Conservation (phyloP, 1,139 yeast species). For the Debaryomyces fabryi region DNA sequence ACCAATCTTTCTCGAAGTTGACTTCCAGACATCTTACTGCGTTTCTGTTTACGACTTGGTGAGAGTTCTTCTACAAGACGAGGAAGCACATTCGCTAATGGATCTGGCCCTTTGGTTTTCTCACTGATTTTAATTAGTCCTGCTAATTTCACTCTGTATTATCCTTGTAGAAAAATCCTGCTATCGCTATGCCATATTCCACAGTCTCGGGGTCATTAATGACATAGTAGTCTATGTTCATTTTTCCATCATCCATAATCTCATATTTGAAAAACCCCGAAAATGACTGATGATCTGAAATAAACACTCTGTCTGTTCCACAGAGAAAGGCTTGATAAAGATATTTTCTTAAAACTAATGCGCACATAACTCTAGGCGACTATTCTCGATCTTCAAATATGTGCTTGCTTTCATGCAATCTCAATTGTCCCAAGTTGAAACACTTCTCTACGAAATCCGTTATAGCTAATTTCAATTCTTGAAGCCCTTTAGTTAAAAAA, state of each 20-base stretch:
- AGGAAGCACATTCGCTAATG: slow-evolving; percentile 4
- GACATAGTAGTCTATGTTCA: slow-evolving; percentile 7
- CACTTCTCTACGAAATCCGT: not conserved
- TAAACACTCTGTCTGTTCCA: slow-evolving; percentile 10
- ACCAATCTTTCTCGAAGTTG: not conserved
- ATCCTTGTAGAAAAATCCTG: slow-evolving; percentile 8
- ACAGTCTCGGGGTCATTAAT: slow-evolving; percentile 10
- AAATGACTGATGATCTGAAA: slow-evolving; percentile 9
- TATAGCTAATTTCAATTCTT: slow-evolving; percentile 4
- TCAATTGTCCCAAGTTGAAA: not conserved
- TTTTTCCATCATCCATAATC: not conserved
- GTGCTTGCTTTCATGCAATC: not conserved
- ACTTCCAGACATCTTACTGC: slow-evolving; percentile 3
- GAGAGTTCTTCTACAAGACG: not conserved
- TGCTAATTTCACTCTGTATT: slow-evolving; percentile 1
- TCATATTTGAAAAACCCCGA: slow-evolving; percentile 2
- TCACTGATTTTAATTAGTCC: not conserved
- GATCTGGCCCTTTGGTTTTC: slow-evolving; percentile 4
- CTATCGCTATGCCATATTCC: slow-evolving; percentile 8
- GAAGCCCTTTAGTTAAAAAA: slow-evolving; percentile 5
- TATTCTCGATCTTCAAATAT: not conserved
- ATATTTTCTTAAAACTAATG: slow-evolving; percentile 8
- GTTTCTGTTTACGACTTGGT: not conserved
- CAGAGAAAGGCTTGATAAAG: slow-evolving; percentile 9
- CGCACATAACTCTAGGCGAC: slow-evolving; percentile 1